Evolutionary conservation across 805 yeast species (phyloP).

Genomic region (Ogataea dorogensis): DNA sequence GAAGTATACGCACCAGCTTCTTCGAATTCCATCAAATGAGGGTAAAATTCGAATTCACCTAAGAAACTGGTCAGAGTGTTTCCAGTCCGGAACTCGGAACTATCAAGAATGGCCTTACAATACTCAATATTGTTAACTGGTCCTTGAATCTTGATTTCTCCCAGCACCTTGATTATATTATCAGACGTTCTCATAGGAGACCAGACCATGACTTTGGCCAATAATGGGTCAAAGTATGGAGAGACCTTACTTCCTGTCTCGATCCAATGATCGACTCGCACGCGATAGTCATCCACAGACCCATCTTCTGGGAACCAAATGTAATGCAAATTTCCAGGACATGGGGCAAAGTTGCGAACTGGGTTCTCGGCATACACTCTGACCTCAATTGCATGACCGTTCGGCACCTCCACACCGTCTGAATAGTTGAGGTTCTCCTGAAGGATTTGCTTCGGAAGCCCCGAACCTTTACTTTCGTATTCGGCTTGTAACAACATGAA

Average conservation of each 20-base stretch:
- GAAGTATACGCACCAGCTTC: constrained; percentile 95
- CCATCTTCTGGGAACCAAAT: constrained; percentile 63
- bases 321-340: constrained; percentile 90
- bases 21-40: constrained; percentile 79
- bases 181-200: constrained; percentile 83
- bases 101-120: constrained; percentile 75
- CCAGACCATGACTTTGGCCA: constrained; percentile 94
- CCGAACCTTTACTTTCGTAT: constrained; percentile 76
- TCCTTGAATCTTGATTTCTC: constrained; percentile 83
- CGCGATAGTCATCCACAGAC: constrained; percentile 45
- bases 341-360: constrained; percentile 88
- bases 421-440: constrained; percentile 4
- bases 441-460: constrained; percentile 42
- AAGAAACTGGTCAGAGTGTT: constrained; percentile 82
- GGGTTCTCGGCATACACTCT: constrained; percentile 97
- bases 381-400: constrained; percentile 95
- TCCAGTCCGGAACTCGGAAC: constrained; percentile 78
- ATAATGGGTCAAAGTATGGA: constrained; percentile 93
- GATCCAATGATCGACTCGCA: constrained; percentile 94
- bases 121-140: constrained; percentile 89
- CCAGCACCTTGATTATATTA: constrained; percentile 73
- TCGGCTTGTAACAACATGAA: constrained; percentile 96
- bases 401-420: constrained; percentile 34
- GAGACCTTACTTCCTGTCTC: constrained; percentile 80
- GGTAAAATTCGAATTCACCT: constrained; percentile 72